phyloP scores from a whole-genome alignment of 192 early-diverging fungal species.

The Coemansia sp. region DNA sequence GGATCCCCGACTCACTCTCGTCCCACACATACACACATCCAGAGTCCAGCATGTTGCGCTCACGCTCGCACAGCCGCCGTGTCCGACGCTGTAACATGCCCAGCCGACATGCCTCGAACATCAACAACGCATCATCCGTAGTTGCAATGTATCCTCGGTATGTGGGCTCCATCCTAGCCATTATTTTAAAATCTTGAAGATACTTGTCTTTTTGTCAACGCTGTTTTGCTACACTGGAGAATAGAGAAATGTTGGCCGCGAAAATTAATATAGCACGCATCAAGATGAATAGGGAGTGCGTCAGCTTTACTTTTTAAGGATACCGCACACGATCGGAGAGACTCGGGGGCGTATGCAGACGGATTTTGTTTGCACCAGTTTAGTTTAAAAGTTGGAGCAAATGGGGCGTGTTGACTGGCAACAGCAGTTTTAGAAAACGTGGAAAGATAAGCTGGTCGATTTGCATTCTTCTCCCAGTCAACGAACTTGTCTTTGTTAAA shows the following conservation, averaged over 20 bases:
- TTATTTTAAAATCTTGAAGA: too few species aligned
- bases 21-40: slow-evolving; percentile 86
- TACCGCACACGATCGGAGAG: neutral
- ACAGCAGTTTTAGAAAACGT: neutral
- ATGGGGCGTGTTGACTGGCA: neutral
- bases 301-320: slow-evolving; percentile 4
- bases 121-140: slow-evolving; percentile 80
- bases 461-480: neutral
- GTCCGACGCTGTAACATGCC: slow-evolving; percentile 67
- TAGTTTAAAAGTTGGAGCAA: too few species aligned
- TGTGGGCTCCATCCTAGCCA: slow-evolving; percentile 33
- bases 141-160: slow-evolving; percentile 77
- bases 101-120: slow-evolving; percentile 85
- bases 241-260: neutral
- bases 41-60: slow-evolving; percentile 71
- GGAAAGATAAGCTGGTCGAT: neutral
- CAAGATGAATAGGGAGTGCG: too few species aligned
- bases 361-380: too few species aligned
- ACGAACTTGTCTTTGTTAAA: neutral
- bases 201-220: neutral
- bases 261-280: neutral
- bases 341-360: too few species aligned
- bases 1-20: slow-evolving; percentile 86
- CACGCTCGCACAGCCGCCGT: slow-evolving; percentile 73
- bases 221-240: neutral